Conservation (phyloP, 129 eudicot species). For the Rutidosis leptorrhynchoides region DNA sequence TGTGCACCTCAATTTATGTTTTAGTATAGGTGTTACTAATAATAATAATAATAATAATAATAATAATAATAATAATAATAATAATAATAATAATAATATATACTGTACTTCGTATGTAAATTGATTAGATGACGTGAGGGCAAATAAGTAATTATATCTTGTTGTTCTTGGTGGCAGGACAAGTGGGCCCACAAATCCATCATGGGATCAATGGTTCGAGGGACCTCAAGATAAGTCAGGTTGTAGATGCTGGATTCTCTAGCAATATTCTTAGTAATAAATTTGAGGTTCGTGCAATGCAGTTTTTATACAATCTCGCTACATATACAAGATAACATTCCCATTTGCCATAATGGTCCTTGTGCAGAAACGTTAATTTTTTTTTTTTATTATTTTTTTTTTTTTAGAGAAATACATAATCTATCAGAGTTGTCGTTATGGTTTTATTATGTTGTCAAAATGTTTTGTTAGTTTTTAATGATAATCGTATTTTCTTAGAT, state of each 20-base stretch:
- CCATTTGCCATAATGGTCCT: slow-evolving; percentile 15
- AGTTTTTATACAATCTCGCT: slow-evolving; percentile 28
- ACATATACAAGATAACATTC: slow-evolving; percentile 34
- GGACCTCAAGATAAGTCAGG: slow-evolving; percentile 76
- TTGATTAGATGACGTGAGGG: slow-evolving; percentile 1
- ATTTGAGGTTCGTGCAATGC: slow-evolving; percentile 26
- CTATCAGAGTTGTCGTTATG: slow-evolving; percentile 11
- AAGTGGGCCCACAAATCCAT: slow-evolving; percentile 64
- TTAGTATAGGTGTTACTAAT: no score
- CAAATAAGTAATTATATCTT: not conserved
- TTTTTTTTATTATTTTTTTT: no score
- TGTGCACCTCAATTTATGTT: no score
- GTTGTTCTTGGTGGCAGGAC: slow-evolving; percentile 61
- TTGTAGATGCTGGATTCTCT: slow-evolving; percentile 77
- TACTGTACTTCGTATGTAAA: no score
- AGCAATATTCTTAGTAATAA: slow-evolving; percentile 30
- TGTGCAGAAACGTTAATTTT: slow-evolving; percentile 29
- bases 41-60: no score
- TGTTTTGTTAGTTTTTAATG: slow-evolving; percentile 21
- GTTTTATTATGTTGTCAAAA: slow-evolving; percentile 20
- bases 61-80: no score
- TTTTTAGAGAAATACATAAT: slow-evolving; percentile 16
- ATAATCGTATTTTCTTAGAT: slow-evolving; percentile 15
- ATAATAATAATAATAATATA: no score
- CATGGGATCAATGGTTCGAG: slow-evolving; percentile 98